Percentiles rank a stretch among this genome's conserved stretches.
Conservation (phyloP, 352 stramenopile species). For the Phytopythium montanum region DNA sequence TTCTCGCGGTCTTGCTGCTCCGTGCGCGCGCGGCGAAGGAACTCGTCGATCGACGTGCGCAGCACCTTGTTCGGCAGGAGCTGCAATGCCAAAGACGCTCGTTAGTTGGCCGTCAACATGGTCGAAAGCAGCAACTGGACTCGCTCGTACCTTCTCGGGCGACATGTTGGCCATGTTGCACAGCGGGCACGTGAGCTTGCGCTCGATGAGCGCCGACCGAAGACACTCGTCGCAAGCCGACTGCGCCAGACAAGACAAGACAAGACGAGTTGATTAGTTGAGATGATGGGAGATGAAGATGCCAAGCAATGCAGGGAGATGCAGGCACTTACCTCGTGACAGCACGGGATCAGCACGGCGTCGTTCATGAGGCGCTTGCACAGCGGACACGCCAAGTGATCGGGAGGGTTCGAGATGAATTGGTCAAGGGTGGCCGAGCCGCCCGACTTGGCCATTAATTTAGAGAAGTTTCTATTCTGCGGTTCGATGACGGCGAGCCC, state of each 20-base stretch:
- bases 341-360: constrained; percentile 85
- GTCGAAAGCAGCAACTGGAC: neutral
- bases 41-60: constrained; percentile 82
- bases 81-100: constrained; percentile 5
- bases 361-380: constrained; percentile 88
- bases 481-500: constrained; percentile 88
- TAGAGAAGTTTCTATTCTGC: constrained; percentile 91
- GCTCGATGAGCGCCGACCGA: constrained; percentile 68
- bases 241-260: constrained; percentile 22
- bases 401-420: constrained; percentile 87
- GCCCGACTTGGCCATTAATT: constrained; percentile 88
- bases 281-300: constrained; percentile 1
- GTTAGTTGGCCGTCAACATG: neutral
- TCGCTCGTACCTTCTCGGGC: constrained; percentile 51
- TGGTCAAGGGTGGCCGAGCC: constrained; percentile 87
- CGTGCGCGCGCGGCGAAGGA: constrained; percentile 65
- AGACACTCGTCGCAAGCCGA: constrained; percentile 84
- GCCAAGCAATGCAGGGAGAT: constrained; percentile 12
- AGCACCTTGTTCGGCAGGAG: constrained; percentile 81
- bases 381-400: constrained; percentile 86
- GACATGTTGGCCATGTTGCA: constrained; percentile 83
- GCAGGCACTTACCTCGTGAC: constrained; percentile 70
- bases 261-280: neutral
- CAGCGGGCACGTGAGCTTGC: constrained; percentile 77
- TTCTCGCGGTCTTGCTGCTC: constrained; percentile 85